Conservation (phyloP, 2,329 filamentous ascomycete species). For the Aphanocladium album region DNA sequence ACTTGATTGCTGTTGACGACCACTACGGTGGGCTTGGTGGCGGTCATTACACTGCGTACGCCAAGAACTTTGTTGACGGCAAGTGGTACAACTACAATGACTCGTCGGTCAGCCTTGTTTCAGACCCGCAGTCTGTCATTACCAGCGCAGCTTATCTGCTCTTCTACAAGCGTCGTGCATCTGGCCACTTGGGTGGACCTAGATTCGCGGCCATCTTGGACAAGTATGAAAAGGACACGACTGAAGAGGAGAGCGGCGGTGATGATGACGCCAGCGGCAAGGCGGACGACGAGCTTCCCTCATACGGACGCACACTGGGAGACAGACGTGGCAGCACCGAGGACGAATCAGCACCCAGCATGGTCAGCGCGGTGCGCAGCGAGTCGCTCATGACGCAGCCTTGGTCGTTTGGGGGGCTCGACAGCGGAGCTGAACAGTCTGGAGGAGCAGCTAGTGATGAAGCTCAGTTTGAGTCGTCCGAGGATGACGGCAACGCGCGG, state of each 20-base stretch:
- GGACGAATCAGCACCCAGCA: constrained; percentile 32
- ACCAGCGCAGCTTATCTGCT: constrained; percentile 81
- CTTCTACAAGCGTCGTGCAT: constrained; percentile 87
- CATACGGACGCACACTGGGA: constrained; percentile 24
- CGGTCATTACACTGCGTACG: constrained; percentile 93
- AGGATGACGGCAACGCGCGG: constrained; percentile 24
- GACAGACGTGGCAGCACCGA: constrained; percentile 41
- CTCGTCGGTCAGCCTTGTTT: constrained; percentile 61
- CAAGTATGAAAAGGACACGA: constrained; percentile 49
- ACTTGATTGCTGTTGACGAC: constrained; percentile 92
- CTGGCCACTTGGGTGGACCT: constrained; percentile 70
- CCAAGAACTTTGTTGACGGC: constrained; percentile 83
- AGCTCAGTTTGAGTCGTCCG: constrained; percentile 37
- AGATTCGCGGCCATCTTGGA: constrained; percentile 67
- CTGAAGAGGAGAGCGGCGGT: constrained; percentile 40
- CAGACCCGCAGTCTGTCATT: constrained; percentile 58
- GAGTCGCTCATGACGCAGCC: constrained; percentile 30
- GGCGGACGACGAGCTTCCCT: constrained; percentile 26
- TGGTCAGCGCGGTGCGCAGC: constrained; percentile 28
- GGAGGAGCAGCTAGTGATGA: constrained; percentile 39
- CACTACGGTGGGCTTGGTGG: constrained; percentile 91
- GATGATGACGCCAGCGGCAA: constrained; percentile 34
- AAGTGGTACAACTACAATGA: constrained; percentile 98
- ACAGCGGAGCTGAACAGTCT: constrained; percentile 25
- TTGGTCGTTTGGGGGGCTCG: constrained; percentile 44